These are phyloP conservation scores for Vitis labrusca DNA, from an alignment of 164 flowering plant species.

Conservation along the genomic window DNA sequence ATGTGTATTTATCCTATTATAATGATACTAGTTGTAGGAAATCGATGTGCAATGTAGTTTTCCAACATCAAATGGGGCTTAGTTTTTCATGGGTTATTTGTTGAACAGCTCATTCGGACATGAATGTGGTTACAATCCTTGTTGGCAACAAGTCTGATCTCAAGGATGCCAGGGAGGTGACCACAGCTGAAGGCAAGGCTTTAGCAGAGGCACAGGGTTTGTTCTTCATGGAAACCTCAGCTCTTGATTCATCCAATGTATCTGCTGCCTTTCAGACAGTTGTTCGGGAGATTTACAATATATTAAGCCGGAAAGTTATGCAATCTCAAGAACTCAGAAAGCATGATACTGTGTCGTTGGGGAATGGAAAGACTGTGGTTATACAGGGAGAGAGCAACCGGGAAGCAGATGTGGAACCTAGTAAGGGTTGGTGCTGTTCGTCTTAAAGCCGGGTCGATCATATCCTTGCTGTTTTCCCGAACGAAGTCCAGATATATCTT, in stretches of 20 bases:
- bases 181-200: conserved; percentile 61
- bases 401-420: conserved; percentile 22
- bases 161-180: conserved; percentile 65
- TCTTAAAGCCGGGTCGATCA: background rate
- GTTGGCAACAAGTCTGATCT: conserved; percentile 80
- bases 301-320: conserved; percentile 67
- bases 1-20: too few species aligned
- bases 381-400: conserved; percentile 12
- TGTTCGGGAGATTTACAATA: conserved; percentile 64
- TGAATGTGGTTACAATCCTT: conserved; percentile 80
- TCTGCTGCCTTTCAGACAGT: conserved; percentile 65
- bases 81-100: conserved; percentile 5
- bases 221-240: conserved; percentile 81
- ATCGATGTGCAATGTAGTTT: too few species aligned
- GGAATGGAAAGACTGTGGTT: conserved; percentile 54
- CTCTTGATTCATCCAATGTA: conserved; percentile 74
- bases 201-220: conserved; percentile 70
- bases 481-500: background rate
- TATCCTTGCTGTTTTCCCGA: background rate
- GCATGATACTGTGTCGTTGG: conserved; percentile 32
- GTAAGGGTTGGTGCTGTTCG: conserved; percentile 40
- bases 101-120: conserved; percentile 73
- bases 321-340: conserved; percentile 55
- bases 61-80: background rate
- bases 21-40: too few species aligned